Evolutionary conservation across 83 land plant species (phyloP).

Genomic region (Picea abies): DNA sequence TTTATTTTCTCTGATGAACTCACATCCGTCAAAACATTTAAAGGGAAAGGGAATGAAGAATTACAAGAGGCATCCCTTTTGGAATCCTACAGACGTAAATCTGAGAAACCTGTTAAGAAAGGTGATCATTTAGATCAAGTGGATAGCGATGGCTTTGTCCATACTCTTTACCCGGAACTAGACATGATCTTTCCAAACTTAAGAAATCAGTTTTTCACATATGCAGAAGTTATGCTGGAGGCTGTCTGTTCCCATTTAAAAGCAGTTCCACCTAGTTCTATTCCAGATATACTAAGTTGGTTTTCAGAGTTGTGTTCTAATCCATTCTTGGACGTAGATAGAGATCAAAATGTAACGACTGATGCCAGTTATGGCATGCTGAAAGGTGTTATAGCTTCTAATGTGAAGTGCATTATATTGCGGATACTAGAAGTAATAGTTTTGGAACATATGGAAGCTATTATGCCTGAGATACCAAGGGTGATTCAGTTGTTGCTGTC

Average conservation of each 20-base stretch:
- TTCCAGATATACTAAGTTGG: too few relatives aligned
- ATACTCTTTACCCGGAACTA: slow-evolving; percentile 68
- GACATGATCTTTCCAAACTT: slow-evolving; percentile 64
- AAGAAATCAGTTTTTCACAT: slow-evolving; percentile 58
- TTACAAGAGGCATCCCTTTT: background rate
- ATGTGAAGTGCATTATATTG: slow-evolving; percentile 69
- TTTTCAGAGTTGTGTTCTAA: too few relatives aligned
- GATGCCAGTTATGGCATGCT: too few relatives aligned
- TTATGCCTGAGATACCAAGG: slow-evolving; percentile 87
- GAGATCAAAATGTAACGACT: too few relatives aligned
- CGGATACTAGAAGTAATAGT: slow-evolving; percentile 80
- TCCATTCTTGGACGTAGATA: too few relatives aligned
- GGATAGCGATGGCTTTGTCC: slow-evolving; percentile 35
- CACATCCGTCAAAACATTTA: slow-evolving; percentile 36
- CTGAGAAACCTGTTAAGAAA: background rate
- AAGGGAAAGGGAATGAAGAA: slow-evolving; percentile 14
- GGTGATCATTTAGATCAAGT: background rate
- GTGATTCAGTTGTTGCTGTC: slow-evolving; percentile 70
- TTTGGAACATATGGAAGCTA: slow-evolving; percentile 89
- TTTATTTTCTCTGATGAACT: slow-evolving; percentile 87
- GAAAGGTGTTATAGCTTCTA: slow-evolving; percentile 51
- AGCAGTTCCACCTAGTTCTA: too few relatives aligned
- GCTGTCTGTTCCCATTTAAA: too few relatives aligned
- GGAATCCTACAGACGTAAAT: background rate
- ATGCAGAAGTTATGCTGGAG: slow-evolving; percentile 66